These are phyloP conservation scores for Phytophthora sp. DNA, from an alignment of 352 stramenopile species.

Conservation along the genomic window DNA sequence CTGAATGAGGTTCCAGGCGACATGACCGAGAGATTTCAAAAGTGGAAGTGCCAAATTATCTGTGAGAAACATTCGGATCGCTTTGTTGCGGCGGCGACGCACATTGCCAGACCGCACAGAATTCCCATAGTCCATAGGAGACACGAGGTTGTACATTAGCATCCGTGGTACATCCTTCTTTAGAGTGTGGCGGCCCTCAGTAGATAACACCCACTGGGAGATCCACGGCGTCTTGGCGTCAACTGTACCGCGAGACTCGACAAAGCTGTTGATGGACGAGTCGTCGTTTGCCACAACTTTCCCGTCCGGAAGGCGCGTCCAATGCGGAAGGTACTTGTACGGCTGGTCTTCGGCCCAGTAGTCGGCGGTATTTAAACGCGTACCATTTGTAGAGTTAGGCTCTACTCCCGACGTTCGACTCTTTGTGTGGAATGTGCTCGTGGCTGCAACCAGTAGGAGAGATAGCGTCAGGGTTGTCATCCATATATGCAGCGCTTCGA, in stretches of 20 bases:
- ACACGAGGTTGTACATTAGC: conserved; percentile 62
- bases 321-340: conserved; percentile 45
- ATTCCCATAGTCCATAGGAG: conserved; percentile 47
- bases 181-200: conserved; percentile 32
- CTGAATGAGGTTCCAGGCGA: conserved; percentile 42
- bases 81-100: conserved; percentile 43
- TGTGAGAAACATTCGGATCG: conserved; percentile 42
- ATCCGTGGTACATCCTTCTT: conserved; percentile 38
- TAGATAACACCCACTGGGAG: conserved; percentile 40
- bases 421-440: conserved; percentile 6
- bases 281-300: conserved; percentile 41
- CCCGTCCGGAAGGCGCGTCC: conserved; percentile 50
- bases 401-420: not conserved
- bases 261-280: conserved; percentile 17
- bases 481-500: not conserved
- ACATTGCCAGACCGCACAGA: conserved; percentile 42
- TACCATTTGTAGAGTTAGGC: conserved; percentile 1
- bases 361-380: conserved; percentile 26
- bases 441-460: not conserved
- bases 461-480: conserved; percentile 2
- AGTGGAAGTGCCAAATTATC: conserved; percentile 46
- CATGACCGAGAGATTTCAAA: conserved; percentile 38
- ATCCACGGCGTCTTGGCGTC: conserved; percentile 38
- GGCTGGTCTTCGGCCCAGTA: conserved; percentile 60
- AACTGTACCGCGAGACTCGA: conserved; percentile 29